Conservation (phyloP, 2,329 filamentous ascomycete species). For the Paecilomyces niveus region DNA sequence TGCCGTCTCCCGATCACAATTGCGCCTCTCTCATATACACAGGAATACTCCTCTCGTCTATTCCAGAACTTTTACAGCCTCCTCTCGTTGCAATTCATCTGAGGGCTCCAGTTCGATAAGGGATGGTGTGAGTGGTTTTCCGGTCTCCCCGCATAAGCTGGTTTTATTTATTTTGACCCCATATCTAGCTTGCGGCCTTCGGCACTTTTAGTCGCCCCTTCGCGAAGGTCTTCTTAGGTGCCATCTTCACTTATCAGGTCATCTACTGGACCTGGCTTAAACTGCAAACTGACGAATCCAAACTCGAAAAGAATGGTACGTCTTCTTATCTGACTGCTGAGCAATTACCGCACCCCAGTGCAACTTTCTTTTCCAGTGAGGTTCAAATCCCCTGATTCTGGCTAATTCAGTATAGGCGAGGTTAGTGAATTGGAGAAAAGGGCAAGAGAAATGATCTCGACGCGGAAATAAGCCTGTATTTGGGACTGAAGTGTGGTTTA, state of each 20-base stretch:
- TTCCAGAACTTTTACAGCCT: slow-evolving; percentile 10
- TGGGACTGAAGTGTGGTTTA: background rate
- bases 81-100: slow-evolving; percentile 2
- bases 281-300: slow-evolving; percentile 40
- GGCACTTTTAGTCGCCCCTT: slow-evolving; percentile 36
- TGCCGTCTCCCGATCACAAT: background rate
- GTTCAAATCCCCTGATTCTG: too few species aligned
- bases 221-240: slow-evolving; percentile 42
- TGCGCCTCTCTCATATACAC: background rate
- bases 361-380: background rate
- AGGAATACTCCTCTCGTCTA: background rate
- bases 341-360: background rate
- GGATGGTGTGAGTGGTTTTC: slow-evolving; percentile 20
- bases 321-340: slow-evolving; percentile 3
- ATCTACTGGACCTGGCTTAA: slow-evolving; percentile 43
- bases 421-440: slow-evolving; percentile 27
- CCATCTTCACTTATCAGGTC: slow-evolving; percentile 43
- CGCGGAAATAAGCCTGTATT: slow-evolving; percentile 16
- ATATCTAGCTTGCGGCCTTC: slow-evolving; percentile 31
- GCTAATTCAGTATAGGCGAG: slow-evolving; percentile 21
- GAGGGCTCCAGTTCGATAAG: slow-evolving; percentile 14
- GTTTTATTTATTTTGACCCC: slow-evolving; percentile 1
- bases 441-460: slow-evolving; percentile 24
- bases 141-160: background rate
- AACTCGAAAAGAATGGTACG: slow-evolving; percentile 34